These are phyloP conservation scores for Suillus sp. DNA, from an alignment of 768 basidiomycete species.

Conservation along the genomic window DNA sequence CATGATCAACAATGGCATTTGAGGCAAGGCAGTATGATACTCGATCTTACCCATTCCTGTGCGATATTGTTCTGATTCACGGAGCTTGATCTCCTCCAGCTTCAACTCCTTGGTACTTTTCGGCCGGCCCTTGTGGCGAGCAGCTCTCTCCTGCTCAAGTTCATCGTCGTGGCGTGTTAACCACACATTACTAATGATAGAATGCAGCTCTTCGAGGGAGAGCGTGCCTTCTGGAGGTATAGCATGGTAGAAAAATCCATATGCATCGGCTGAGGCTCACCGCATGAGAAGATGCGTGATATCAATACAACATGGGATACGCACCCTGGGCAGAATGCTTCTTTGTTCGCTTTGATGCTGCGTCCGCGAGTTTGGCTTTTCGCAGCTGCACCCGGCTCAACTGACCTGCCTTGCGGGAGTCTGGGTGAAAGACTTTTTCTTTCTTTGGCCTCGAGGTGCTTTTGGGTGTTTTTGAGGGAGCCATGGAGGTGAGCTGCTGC, in stretches of 20 bases:
- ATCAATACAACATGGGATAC: constrained; percentile 18
- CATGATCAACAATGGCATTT: constrained; percentile 6
- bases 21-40: constrained; percentile 6
- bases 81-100: constrained; percentile 68
- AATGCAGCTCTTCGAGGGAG: constrained; percentile 66
- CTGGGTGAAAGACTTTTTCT: constrained; percentile 82
- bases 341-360: constrained; percentile 55
- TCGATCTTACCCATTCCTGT: constrained; percentile 72
- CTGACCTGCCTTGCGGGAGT: constrained; percentile 82
- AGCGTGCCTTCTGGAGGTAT: constrained; percentile 61
- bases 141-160: constrained; percentile 58
- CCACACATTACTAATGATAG: constrained; percentile 68
- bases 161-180: constrained; percentile 69
- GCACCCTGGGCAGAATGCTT: constrained; percentile 58
- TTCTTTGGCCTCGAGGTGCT: constrained; percentile 46
- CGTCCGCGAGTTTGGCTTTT: constrained; percentile 64
- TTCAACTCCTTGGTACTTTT: constrained; percentile 68
- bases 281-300: constrained; percentile 7
- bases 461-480: constrained; percentile 18
- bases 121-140: constrained; percentile 72
- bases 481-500: not conserved
- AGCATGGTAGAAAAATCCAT: constrained; percentile 75
- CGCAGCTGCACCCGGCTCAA: constrained; percentile 66
- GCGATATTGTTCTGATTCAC: constrained; percentile 72
- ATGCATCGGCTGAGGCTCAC: constrained; percentile 56